phyloP scores from a whole-genome alignment of 805 yeast species.

The Kockiozyma suomiensis region DNA sequence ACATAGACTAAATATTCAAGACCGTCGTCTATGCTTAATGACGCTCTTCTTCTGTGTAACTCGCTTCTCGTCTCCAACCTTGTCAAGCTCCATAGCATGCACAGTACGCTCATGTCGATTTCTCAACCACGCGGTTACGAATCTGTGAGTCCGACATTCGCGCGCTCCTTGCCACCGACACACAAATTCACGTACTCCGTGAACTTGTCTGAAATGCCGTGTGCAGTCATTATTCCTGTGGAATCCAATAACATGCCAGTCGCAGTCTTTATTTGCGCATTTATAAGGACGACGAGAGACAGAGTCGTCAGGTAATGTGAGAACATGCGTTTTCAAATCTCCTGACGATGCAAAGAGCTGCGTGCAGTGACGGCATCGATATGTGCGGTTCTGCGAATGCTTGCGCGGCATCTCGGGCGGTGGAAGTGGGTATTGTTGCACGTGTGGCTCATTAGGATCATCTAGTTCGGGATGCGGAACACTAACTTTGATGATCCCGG shows the following conservation, averaged over 20 bases:
- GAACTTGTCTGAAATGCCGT: constrained; percentile 30
- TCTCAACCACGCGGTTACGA: constrained; percentile 32
- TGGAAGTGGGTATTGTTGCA: neutral
- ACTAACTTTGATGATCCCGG: neutral
- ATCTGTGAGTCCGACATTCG: constrained; percentile 30
- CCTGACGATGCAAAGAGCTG: constrained; percentile 13
- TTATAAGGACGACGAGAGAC: constrained; percentile 29
- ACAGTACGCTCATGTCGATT: constrained; percentile 31
- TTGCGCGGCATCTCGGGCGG: constrained; percentile 11
- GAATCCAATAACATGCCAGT: constrained; percentile 32
- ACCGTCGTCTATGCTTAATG: neutral
- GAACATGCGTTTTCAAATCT: constrained; percentile 18
- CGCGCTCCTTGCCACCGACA: constrained; percentile 28
- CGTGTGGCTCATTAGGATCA: neutral
- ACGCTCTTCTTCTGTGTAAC: neutral
- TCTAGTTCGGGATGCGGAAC: constrained; percentile 9
- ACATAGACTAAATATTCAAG: neutral
- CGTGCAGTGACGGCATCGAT: constrained; percentile 30
- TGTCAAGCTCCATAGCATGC: constrained; percentile 21
- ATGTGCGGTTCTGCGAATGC: constrained; percentile 27
- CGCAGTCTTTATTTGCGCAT: constrained; percentile 27
- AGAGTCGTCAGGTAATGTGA: constrained; percentile 9
- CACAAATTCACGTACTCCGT: constrained; percentile 30
- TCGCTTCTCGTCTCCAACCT: neutral
- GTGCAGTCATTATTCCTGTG: constrained; percentile 33